Base-by-base conservation (phyloP, 208 protist species). In the Trypanosoma melophagium region DNA sequence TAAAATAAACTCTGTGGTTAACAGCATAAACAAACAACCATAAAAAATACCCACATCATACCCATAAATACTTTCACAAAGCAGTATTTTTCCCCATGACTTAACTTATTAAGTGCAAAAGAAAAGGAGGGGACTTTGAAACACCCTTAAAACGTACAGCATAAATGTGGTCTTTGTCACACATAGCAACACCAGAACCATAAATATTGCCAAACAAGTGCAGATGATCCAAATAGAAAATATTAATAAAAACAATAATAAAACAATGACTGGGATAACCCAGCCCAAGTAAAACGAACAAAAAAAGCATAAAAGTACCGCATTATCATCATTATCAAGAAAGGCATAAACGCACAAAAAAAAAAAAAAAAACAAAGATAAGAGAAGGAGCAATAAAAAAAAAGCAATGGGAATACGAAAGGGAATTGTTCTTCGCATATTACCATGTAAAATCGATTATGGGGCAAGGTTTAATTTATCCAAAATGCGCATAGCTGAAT, bases 401-500 rank as follows among this genome's bases (percentile, higher is more conserved):
- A 24, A 69, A 56, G 55, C 25, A 68, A 49, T 51, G 56, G 1
- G 5, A 35, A 35, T 35, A 35, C 1, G 28, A 35, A 35, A 35
- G 28, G 28, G 28, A 1, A 35, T 35, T 35, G 28, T 35, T 35
- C 5, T 35, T 35, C 28, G 5, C 28, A 35, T 35, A 5, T 7
- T 35, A 35, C 28, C 28, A 35, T 35, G 28, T 35, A 5, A 35
- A 35, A 35, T 7, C 28, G 28, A 35, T 35, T 35, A 35, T 35
- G 28, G 28, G 28, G 28, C 5, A 13, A 79, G 40, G 16, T 72
- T 79, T 3, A 86, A 51, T 24, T 69, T 51, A 73, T 86, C 66
- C 65, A 92, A 24, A 5, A 89, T 65, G 7, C 66, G 53, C 40
- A 88, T 81, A 14, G 71, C 71, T 53, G 75, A 65, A 50, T 72